Conservation (phyloP, 2,329 filamentous ascomycete genomes). For the Rasamsonia emersonii region DNA sequence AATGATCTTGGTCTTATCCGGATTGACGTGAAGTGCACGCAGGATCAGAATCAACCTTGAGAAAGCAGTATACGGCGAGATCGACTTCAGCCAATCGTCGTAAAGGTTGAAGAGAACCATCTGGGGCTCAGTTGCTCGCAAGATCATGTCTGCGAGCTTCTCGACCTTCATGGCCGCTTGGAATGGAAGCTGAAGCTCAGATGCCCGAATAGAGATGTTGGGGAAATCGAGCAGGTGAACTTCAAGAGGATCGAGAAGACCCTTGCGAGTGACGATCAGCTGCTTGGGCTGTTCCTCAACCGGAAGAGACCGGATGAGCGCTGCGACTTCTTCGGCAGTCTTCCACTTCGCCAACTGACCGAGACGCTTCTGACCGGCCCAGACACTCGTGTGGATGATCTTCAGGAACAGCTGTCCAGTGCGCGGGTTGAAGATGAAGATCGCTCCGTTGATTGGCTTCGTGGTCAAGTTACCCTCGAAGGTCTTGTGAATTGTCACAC, state of each 20-base stretch:
- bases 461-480: slow-evolving; percentile 98
- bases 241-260: slow-evolving; percentile 90
- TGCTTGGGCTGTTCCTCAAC: slow-evolving; percentile 99
- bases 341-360: slow-evolving; percentile 99
- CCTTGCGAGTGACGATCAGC: slow-evolving; percentile 95
- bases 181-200: slow-evolving; percentile 94
- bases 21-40: slow-evolving; percentile 91
- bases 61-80: slow-evolving; percentile 97
- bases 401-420: slow-evolving; percentile 97
- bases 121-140: slow-evolving; percentile 95
- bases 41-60: slow-evolving; percentile 89
- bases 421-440: slow-evolving; percentile 99
- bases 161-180: slow-evolving; percentile 99
- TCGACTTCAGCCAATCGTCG: slow-evolving; percentile 97
- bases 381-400: slow-evolving; percentile 98
- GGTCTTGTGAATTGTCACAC: slow-evolving; percentile 98
- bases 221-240: slow-evolving; percentile 97
- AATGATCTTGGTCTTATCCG: slow-evolving; percentile 95
- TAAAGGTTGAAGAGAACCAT: slow-evolving; percentile 99
- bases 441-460: slow-evolving; percentile 98
- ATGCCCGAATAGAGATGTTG: slow-evolving; percentile 96
- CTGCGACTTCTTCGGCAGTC: slow-evolving; percentile 98
- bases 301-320: slow-evolving; percentile 86
- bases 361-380: slow-evolving; percentile 98
- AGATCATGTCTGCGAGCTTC: slow-evolving; percentile 97